phyloP scores from a whole-genome alignment of 352 stramenopile genomes.

The Sclerospora graminicola region DNA sequence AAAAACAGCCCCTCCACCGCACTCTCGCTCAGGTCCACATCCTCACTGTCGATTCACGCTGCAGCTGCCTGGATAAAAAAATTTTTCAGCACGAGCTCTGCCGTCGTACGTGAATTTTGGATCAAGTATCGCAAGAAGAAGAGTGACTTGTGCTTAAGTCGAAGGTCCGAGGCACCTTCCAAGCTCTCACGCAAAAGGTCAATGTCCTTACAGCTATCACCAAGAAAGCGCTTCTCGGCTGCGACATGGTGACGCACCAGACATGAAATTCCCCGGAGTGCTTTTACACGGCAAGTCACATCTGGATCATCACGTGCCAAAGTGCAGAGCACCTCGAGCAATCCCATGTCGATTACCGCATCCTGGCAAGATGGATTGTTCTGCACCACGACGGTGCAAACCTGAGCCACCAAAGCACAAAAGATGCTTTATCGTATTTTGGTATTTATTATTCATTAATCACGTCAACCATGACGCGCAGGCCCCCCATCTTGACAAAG shows the following conservation, averaged over 20 bases:
- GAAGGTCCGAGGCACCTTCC: constrained; percentile 35
- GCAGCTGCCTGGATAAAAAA: constrained; percentile 42
- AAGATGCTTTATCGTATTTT: too few species aligned
- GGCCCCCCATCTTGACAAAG: constrained; percentile 77
- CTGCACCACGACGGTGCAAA: constrained; percentile 74
- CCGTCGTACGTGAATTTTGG: constrained; percentile 42
- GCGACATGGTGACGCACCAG: constrained; percentile 62
- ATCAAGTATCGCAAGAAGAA: constrained; percentile 81
- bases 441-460: constrained; percentile 48
- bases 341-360: constrained; percentile 39
- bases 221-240: constrained; percentile 52
- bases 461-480: constrained; percentile 46
- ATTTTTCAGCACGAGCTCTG: constrained; percentile 27
- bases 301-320: constrained; percentile 46
- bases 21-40: constrained; percentile 75
- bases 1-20: constrained; percentile 61
- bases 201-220: constrained; percentile 43
- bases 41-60: constrained; percentile 44
- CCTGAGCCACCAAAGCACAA: constrained; percentile 59
- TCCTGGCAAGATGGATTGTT: constrained; percentile 83
- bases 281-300: constrained; percentile 64
- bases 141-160: constrained; percentile 70
- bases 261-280: constrained; percentile 73
- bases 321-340: constrained; percentile 62
- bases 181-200: constrained; percentile 47